These are phyloP conservation scores for Claviceps fusiformis DNA, from an alignment of 2,329 filamentous ascomycete genomes.

Conservation along the genomic window DNA sequence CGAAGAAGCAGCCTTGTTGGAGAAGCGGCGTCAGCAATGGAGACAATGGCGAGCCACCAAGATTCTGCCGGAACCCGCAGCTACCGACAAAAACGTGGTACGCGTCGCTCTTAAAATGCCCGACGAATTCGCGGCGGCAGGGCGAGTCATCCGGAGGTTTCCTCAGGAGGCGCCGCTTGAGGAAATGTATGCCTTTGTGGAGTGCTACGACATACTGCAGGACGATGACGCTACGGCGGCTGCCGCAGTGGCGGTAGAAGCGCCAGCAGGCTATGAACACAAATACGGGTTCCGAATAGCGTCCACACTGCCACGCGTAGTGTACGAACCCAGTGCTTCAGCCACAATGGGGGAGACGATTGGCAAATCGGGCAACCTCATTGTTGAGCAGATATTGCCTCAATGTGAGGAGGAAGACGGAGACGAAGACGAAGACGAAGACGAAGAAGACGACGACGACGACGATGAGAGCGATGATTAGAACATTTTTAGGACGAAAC, in stretches of 20 bases:
- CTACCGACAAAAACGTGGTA: conserved; percentile 52
- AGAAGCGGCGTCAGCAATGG: conserved; percentile 51
- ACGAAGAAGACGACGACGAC: conserved; percentile 9
- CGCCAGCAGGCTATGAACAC: conserved; percentile 48
- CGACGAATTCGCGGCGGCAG: conserved; percentile 39
- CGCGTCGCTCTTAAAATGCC: conserved; percentile 57
- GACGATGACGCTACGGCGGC: background rate
- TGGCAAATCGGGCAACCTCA: conserved; percentile 72
- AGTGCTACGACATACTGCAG: conserved; percentile 62
- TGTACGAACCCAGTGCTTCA: conserved; percentile 56
- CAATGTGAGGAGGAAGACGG: conserved; percentile 23
- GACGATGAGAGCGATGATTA: conserved; percentile 11
- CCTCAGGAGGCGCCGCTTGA: conserved; percentile 56
- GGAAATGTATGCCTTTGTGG: conserved; percentile 90
- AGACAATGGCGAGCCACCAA: conserved; percentile 60
- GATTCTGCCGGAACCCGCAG: conserved; percentile 54
- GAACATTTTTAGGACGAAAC: background rate
- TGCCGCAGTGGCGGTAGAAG: background rate
- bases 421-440: conserved; percentile 11
- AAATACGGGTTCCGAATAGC: conserved; percentile 77
- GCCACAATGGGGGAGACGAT: conserved; percentile 59
- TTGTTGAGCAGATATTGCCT: conserved; percentile 54
- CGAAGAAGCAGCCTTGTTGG: conserved; percentile 41
- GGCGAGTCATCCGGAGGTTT: conserved; percentile 69
- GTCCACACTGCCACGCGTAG: conserved; percentile 69